A percentile compares a stretch with the other conserved stretches of the same genome.
Conservation (phyloP, 306 rosid species). For the Vigna mungo region DNA sequence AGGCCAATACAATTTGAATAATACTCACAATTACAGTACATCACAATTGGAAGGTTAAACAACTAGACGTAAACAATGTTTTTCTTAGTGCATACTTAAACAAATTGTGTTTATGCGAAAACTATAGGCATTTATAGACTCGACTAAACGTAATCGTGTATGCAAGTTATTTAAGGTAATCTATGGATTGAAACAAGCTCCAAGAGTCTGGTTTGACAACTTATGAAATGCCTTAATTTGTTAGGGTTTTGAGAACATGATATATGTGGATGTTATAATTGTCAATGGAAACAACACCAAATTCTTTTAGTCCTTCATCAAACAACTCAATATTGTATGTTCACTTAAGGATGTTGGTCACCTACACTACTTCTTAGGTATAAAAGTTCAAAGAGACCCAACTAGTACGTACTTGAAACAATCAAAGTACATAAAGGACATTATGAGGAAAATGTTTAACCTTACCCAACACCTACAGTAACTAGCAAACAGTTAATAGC, state of each 20-base stretch:
- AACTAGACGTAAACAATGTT: no score
- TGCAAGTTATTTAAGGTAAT: no score
- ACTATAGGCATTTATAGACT: not conserved
- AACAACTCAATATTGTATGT: not conserved
- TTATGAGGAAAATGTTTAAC: no score
- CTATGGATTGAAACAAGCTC: no score
- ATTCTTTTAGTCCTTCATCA: not conserved
- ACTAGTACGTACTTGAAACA: no score
- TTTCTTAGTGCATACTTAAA: no score
- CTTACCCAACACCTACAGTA: no score
- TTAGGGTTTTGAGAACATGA: slow-evolving; percentile 1
- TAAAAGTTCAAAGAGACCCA: not conserved
- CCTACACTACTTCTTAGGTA: not conserved
- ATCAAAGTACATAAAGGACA: no score
- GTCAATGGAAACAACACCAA: not conserved
- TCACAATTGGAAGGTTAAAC: no score
- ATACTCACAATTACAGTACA: not conserved
- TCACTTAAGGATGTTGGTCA: not conserved
- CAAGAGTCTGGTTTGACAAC: not conserved
- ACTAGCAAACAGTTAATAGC: no score
- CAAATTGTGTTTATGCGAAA: not conserved
- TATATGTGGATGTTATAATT: not conserved
- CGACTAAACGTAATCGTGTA: not conserved
- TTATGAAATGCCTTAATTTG: no score
- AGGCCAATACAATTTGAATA: no score